Evolutionary conservation across 441 rosid species (phyloP).

Genomic region (Eugenia klotzschiana): DNA sequence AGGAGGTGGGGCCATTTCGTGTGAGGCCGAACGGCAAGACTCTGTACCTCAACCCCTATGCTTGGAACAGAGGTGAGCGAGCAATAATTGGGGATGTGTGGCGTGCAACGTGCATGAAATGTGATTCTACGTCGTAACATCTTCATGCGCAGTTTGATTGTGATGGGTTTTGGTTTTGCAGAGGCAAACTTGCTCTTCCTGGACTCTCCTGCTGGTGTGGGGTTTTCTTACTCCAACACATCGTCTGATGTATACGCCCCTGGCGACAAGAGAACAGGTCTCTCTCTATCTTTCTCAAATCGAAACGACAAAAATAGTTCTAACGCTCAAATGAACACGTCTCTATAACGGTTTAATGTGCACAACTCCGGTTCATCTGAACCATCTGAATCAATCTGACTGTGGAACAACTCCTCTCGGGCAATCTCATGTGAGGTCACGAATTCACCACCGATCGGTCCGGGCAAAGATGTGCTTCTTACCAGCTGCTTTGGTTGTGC

Average conservation of each 20-base stretch:
- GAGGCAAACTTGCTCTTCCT: conserved; percentile 48
- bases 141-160: background rate
- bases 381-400: background rate
- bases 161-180: conserved; percentile 1
- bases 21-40: conserved; percentile 28
- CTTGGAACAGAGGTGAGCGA: conserved; percentile 51
- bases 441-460: background rate
- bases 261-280: conserved; percentile 56
- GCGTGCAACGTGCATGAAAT: background rate
- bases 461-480: background rate
- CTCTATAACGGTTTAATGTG: background rate
- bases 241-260: conserved; percentile 22
- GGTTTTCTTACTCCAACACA: conserved; percentile 47
- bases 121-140: background rate
- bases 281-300: background rate
- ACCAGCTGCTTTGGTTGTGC: conserved; percentile 4
- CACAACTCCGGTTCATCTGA: background rate
- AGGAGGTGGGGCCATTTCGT: conserved; percentile 57
- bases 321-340: background rate
- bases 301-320: background rate
- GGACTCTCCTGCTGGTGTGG: conserved; percentile 62
- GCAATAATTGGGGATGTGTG: background rate
- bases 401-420: background rate
- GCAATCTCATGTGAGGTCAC: background rate
- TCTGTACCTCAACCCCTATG: conserved; percentile 25